Base-by-base conservation (phyloP, 352 stramenopile genomes). In the Pelagophyceae sp. region DNA sequence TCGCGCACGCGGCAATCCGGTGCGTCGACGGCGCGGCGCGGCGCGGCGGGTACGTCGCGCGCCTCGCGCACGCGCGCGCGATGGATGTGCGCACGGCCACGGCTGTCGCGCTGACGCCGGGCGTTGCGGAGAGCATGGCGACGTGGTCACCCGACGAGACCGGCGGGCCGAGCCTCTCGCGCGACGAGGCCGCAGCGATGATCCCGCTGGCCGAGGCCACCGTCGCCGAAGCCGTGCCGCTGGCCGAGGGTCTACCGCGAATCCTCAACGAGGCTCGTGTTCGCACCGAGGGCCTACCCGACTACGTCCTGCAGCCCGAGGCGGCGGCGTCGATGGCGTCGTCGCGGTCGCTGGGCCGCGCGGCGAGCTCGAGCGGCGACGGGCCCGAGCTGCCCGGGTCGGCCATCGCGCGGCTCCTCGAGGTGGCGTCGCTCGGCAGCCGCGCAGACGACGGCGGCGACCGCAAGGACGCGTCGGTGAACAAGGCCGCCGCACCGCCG, bases 1-100 rank as follows among this genome's bases (percentile, higher is more conserved):
- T 63, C 15, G 54, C 54, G 15, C 54, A 63, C 54, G 15, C 27
- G 15, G 54, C 54, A 2, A 27, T 27, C 45, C 45, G 45, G 23
- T 54, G 45, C 45, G 45, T 54, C 45, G 45, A 54, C 45, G 45
- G 45, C 45, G 45, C 45, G 45, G 45, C 45, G 45, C 45, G 45
- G 45, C 27, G 54, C 54, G 54, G 54, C 54, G 54, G 54, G 15
- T 15, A 15, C 54, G 2, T 63, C 15, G 54, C 54, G 15, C 15
- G 15, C 11, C 11, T 63, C 54, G 54, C 54, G 15, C 54, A 63
- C 54, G 54, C 54, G 61, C 29, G 61, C 3, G 3, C 3, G n/a
- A 71, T 71, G 61, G 61, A 71, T 31, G 61, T 71, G 61, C 61
- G 61, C 61, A 71, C 61, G 61, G 60, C 60, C 11, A 67, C 60